Percentiles rank a stretch among this genome's conserved stretches.
Conservation (phyloP, 179 eudicot species). For the Spinacia oleracea region DNA sequence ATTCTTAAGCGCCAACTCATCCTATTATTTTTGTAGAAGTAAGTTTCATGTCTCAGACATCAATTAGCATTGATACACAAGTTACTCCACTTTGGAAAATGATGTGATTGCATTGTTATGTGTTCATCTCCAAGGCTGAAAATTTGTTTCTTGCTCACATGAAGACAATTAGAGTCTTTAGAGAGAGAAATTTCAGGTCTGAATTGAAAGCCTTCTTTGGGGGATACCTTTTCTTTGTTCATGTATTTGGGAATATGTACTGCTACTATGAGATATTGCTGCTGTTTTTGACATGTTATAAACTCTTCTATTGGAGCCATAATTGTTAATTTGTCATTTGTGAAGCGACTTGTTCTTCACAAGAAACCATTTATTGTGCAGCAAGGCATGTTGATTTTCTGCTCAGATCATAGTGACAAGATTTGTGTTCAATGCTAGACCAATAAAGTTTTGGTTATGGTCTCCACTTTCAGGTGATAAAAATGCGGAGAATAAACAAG, state of each 20-base stretch:
- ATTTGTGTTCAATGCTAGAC: not conserved
- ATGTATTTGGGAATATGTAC: not conserved
- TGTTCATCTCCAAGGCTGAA: not conserved
- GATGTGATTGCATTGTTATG: not conserved
- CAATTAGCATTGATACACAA: not conserved
- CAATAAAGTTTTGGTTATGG: slow-evolving; percentile 12
- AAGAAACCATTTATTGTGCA: not conserved
- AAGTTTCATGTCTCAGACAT: not conserved
- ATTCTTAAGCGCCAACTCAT: not conserved
- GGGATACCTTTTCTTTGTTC: not conserved
- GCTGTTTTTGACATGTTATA: not conserved
- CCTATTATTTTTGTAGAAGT: not conserved
- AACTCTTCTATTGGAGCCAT: not conserved
- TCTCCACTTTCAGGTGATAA: slow-evolving; percentile 52
- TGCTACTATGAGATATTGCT: not conserved
- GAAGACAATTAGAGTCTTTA: not conserved
- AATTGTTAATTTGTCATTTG: not conserved
- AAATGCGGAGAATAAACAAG: slow-evolving; percentile 42
- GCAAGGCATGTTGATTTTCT: slow-evolving; percentile 3
- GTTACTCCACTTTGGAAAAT: not conserved
- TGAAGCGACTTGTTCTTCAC: not conserved
- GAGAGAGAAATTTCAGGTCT: not conserved
- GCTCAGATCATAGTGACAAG: not conserved
- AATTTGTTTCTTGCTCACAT: not conserved
- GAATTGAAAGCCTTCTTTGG: not conserved